Evolutionary conservation across 169 alveolate species (phyloP).

Genomic region (Plasmodium coatneyi): DNA sequence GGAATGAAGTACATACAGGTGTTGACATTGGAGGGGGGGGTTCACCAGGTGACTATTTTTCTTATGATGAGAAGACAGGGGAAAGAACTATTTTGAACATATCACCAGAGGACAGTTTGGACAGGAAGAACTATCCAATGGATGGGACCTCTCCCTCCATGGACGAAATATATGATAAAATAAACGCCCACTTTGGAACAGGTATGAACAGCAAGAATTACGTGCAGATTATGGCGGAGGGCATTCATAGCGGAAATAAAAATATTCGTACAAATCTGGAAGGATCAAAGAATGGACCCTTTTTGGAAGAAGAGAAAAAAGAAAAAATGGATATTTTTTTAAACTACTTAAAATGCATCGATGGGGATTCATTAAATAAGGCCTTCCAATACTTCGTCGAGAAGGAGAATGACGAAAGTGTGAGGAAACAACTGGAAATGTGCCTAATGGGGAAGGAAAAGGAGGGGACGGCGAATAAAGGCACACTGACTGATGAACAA

Average conservation of each 20-base stretch:
- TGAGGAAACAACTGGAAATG: constrained; percentile 26
- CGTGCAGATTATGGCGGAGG: background rate
- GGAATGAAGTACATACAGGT: background rate
- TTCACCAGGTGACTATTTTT: background rate
- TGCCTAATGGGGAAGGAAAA: background rate
- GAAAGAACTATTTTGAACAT: background rate
- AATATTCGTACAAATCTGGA: background rate
- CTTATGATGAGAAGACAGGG: background rate
- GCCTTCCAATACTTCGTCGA: constrained; percentile 56
- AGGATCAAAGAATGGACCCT: background rate
- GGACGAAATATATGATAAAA: constrained; percentile 27
- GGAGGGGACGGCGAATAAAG: background rate
- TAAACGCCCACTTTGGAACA: constrained; percentile 13
- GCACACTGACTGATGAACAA: background rate
- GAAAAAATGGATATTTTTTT: constrained; percentile 31
- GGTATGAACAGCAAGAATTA: background rate
- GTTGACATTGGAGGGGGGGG: background rate
- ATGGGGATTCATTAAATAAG: constrained; percentile 6
- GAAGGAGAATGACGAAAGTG: constrained; percentile 9
- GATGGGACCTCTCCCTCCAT: background rate
- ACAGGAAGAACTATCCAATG: background rate
- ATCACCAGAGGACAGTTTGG: background rate
- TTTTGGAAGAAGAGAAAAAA: background rate
- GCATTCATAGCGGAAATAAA: background rate
- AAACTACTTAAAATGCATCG: constrained; percentile 55